These are phyloP conservation scores for Globisporangium nodosum DNA, from an alignment of 352 stramenopile genomes.

Conservation along the genomic window DNA sequence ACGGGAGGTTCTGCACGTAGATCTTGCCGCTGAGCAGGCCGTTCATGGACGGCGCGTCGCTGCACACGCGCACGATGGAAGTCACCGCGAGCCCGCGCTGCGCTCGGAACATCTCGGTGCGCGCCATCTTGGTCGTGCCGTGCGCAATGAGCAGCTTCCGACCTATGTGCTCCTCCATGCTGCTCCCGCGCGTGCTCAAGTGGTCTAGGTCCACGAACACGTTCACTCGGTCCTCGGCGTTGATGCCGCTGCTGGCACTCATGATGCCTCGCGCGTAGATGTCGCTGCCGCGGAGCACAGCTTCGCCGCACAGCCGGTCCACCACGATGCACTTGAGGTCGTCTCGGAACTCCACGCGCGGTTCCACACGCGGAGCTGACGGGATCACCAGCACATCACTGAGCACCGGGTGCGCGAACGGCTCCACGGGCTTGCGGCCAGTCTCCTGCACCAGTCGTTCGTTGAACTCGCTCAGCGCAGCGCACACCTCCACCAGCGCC, in stretches of 20 bases:
- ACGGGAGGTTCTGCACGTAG: conserved; percentile 93
- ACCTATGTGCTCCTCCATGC: conserved; percentile 63
- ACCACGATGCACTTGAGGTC: conserved; percentile 74
- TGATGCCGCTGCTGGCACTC: conserved; percentile 83
- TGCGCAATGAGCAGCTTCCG: conserved; percentile 77
- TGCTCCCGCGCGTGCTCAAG: conserved; percentile 61
- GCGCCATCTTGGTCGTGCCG: conserved; percentile 62
- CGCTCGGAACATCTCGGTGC: conserved; percentile 76
- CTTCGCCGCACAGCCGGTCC: conserved; percentile 90
- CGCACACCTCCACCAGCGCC: conserved; percentile 37
- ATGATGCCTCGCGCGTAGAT: conserved; percentile 92
- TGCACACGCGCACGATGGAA: conserved; percentile 61
- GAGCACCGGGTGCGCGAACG: conserved; percentile 35
- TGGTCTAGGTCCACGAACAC: conserved; percentile 86
- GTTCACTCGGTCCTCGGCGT: conserved; percentile 68
- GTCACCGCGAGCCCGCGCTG: conserved; percentile 59
- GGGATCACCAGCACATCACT: conserved; percentile 66
- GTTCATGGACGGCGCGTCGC: conserved; percentile 87
- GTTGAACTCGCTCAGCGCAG: conserved; percentile 53
- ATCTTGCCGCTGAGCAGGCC: conserved; percentile 75
- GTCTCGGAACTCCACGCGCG: conserved; percentile 15
- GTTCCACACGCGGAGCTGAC: conserved; percentile 34
- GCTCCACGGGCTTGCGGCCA: conserved; percentile 28
- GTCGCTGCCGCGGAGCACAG: conserved; percentile 90
- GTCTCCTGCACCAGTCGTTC: conserved; percentile 31